Conservation (phyloP, 345 rosid genomes). For the Trapa bicornis region DNA sequence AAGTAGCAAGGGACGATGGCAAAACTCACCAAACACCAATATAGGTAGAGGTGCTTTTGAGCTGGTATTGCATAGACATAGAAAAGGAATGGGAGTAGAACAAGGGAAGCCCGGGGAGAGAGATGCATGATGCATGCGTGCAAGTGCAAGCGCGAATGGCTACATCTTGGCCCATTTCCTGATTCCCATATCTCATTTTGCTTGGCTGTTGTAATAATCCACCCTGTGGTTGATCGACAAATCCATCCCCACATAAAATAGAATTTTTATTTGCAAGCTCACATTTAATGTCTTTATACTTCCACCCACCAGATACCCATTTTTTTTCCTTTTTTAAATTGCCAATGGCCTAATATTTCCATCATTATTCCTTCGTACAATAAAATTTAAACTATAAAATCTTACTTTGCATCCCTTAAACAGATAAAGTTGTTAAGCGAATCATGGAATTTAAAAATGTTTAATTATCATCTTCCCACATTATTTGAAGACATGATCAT, state of each 20-base stretch:
- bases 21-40: not conserved
- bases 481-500: too few species aligned
- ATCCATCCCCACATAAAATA: not conserved
- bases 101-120: not conserved
- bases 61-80: not conserved
- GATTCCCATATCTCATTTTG: slow-evolving; percentile 2
- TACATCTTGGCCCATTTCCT: not conserved
- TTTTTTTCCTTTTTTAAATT: too few species aligned
- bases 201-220: slow-evolving; percentile 5
- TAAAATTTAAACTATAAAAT: too few species aligned
- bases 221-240: not conserved
- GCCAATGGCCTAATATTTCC: too few species aligned
- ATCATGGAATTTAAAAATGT: too few species aligned
- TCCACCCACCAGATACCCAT: too few species aligned
- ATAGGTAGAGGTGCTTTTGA: not conserved
- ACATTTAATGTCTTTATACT: not conserved
- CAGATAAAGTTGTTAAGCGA: too few species aligned
- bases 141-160: not conserved
- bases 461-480: too few species aligned
- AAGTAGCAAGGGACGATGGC: too few species aligned
- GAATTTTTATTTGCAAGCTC: not conserved
- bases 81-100: too few species aligned
- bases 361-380: too few species aligned
- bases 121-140: not conserved
- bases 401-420: too few species aligned